Percentiles rank a stretch among this genome's conserved stretches.
These are phyloP conservation scores for Paecilomyces fulvus DNA, from an alignment of 2,329 filamentous ascomycete genomes.

Conservation along the genomic window DNA sequence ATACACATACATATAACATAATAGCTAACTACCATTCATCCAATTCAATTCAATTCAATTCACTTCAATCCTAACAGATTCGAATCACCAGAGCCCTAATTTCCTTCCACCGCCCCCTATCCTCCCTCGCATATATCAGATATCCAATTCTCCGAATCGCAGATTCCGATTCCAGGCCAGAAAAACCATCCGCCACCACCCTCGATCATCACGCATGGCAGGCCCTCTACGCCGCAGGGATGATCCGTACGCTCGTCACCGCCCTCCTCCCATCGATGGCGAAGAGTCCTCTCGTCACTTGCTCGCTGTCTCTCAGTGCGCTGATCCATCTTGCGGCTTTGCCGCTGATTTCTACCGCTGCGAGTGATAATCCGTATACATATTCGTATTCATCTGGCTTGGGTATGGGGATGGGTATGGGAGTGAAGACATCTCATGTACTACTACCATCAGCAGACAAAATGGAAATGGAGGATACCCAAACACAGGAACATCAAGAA, in stretches of 20 bases:
- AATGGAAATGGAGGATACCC: not conserved
- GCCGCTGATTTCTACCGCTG: not conserved
- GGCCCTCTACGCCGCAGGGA: not conserved
- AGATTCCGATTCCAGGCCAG: not conserved
- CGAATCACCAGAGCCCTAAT: not conserved
- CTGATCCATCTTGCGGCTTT: not conserved
- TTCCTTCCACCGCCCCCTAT: not conserved
- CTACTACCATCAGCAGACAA: not conserved
- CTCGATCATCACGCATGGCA: not conserved
- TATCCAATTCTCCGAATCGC: not conserved
- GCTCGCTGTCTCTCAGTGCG: not conserved
- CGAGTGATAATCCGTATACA: not conserved
- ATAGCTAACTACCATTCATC: too few species aligned
- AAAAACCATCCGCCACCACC: not conserved
- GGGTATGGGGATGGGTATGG: not conserved
- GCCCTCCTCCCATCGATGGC: not conserved
- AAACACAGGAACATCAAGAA: not conserved
- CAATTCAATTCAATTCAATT: not conserved
- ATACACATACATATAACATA: not conserved
- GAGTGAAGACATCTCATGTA: not conserved
- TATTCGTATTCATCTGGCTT: not conserved
- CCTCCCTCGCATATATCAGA: not conserved
- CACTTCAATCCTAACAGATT: too few species aligned
- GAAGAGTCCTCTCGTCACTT: not conserved
- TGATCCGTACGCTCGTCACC: not conserved